Conservation (phyloP, 768 basidiomycete genomes). For the Hemileccinum rubropunctum region DNA sequence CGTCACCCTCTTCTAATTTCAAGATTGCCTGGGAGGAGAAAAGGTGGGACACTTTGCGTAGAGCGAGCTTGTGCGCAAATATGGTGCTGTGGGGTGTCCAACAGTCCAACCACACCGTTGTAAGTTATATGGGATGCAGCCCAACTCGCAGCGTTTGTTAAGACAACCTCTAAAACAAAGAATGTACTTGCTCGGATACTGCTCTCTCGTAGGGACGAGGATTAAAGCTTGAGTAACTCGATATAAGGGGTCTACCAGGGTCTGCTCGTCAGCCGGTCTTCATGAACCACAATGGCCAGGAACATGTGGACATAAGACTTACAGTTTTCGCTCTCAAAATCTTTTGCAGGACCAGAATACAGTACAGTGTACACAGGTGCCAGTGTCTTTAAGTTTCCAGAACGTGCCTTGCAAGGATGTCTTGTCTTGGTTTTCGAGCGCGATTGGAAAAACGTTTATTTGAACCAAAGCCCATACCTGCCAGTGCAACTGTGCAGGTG, state of each 20-base stretch:
- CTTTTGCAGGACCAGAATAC: slow-evolving; percentile 87
- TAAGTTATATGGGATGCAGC: slow-evolving; percentile 63
- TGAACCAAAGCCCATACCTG: slow-evolving; percentile 90
- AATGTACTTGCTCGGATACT: slow-evolving; percentile 87
- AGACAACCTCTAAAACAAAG: slow-evolving; percentile 64
- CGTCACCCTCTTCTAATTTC: slow-evolving; percentile 84
- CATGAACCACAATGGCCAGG: neutral
- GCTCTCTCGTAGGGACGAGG: slow-evolving; percentile 87
- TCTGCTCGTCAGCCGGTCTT: slow-evolving; percentile 17
- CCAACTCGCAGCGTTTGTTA: slow-evolving; percentile 77
- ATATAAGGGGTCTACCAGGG: slow-evolving; percentile 39
- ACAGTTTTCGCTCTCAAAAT: slow-evolving; percentile 79
- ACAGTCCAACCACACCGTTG: no score
- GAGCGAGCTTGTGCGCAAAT: slow-evolving; percentile 65
- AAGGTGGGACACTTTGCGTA: slow-evolving; percentile 50
- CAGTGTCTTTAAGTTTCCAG: slow-evolving; percentile 96
- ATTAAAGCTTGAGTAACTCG: slow-evolving; percentile 73
- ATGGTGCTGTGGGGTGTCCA: slow-evolving; percentile 45
- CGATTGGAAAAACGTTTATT: slow-evolving; percentile 86
- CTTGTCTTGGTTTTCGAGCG: slow-evolving; percentile 82
- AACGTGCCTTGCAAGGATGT: slow-evolving; percentile 94
- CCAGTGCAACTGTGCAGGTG: no score
- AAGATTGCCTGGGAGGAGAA: slow-evolving; percentile 71
- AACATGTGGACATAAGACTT: slow-evolving; percentile 31
- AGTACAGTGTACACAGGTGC: no score